These are phyloP conservation scores for Russula ochroleuca DNA, from an alignment of 768 basidiomycete genomes.

Conservation along the genomic window DNA sequence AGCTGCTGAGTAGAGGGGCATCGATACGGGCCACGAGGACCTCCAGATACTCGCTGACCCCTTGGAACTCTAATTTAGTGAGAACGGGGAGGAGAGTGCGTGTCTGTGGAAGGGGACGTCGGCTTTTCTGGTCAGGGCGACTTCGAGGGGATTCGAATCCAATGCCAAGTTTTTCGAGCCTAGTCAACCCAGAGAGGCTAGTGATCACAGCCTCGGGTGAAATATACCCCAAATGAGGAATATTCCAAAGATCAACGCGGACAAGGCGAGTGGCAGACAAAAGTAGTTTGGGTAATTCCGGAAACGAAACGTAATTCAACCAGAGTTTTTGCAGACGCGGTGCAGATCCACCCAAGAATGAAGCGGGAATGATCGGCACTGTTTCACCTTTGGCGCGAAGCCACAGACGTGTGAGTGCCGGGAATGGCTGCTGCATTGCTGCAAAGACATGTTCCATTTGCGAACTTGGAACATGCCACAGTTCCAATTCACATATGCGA, in stretches of 20 bases:
- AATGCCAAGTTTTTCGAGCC: not conserved
- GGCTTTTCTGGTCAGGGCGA: too few relatives aligned
- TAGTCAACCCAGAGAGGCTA: not conserved
- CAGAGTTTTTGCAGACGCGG: not conserved
- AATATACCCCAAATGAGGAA: not conserved
- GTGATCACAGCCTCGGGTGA: not conserved
- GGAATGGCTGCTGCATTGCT: not conserved
- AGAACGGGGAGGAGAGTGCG: not conserved
- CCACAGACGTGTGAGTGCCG: not conserved
- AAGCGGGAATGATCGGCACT: not conserved
- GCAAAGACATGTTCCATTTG: not conserved
- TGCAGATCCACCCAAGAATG: not conserved
- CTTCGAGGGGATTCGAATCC: not conserved
- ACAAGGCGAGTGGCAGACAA: not conserved
- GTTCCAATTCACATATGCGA: not conserved
- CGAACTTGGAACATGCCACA: not conserved
- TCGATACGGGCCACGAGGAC: not conserved
- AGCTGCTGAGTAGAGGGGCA: not conserved
- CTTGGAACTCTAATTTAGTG: not conserved
- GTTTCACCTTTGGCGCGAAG: not conserved
- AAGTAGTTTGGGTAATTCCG: not conserved
- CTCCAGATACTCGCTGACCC: not conserved
- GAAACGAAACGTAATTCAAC: not conserved
- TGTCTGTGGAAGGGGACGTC: too few relatives aligned
- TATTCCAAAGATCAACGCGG: not conserved